These are phyloP conservation scores for Sanghuangporus baumii DNA, from an alignment of 1,284 basidiomycete genomes.

Conservation along the genomic window DNA sequence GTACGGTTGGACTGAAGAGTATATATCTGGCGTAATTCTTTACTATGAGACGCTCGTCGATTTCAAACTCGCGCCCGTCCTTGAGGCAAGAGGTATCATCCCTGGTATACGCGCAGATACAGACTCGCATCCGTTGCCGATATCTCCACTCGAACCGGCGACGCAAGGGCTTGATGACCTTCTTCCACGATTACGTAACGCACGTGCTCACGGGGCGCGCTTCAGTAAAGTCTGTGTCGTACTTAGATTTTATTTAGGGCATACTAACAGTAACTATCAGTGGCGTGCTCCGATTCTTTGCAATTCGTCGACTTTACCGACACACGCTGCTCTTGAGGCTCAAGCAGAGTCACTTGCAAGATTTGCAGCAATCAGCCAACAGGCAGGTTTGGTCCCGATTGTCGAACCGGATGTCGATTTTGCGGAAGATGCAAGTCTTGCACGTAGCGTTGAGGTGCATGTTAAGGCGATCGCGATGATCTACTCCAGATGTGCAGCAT, in stretches of 20 bases:
- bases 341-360: slow-evolving; percentile 41
- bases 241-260: neutral
- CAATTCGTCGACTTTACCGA: slow-evolving; percentile 32
- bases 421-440: slow-evolving; percentile 39
- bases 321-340: slow-evolving; percentile 35
- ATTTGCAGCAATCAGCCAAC: slow-evolving; percentile 42
- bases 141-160: slow-evolving; percentile 39
- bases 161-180: slow-evolving; percentile 47
- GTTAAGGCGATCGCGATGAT: slow-evolving; percentile 39
- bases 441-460: slow-evolving; percentile 42
- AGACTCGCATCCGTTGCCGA: slow-evolving; percentile 41
- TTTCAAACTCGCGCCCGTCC: slow-evolving; percentile 39
- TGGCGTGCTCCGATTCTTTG: slow-evolving; percentile 47
- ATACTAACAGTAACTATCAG: slow-evolving; percentile 20
- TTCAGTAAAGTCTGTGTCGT: slow-evolving; percentile 33
- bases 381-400: slow-evolving; percentile 46
- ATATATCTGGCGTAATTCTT: slow-evolving; percentile 46
- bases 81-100: slow-evolving; percentile 41
- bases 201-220: slow-evolving; percentile 38
- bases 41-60: slow-evolving; percentile 43
- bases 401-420: slow-evolving; percentile 52
- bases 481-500: slow-evolving; percentile 38
- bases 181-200: slow-evolving; percentile 36
- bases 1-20: slow-evolving; percentile 27
- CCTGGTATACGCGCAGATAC: slow-evolving; percentile 47